Evolutionary conservation across 106 monocot species (phyloP).

Genomic region (Posidonia australis): DNA sequence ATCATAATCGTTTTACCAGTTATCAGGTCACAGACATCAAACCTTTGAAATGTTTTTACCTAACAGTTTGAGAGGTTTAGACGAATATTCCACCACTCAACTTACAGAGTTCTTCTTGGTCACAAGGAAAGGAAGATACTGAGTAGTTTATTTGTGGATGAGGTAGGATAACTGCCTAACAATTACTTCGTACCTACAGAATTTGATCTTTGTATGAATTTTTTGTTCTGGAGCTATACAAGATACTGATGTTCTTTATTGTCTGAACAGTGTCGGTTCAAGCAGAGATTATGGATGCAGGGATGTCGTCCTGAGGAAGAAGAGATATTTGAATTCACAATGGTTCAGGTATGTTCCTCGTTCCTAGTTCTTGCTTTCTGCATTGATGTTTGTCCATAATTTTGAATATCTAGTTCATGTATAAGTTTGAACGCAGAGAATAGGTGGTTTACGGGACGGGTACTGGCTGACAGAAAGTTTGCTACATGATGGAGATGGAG

Average conservation of each 20-base stretch:
- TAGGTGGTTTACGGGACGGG: constrained; percentile 86
- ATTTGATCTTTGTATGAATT: background rate
- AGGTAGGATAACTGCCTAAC: constrained; percentile 27
- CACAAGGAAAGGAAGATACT: constrained; percentile 73
- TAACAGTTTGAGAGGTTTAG: constrained; percentile 84
- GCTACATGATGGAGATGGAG: constrained; percentile 62
- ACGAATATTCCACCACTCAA: constrained; percentile 89
- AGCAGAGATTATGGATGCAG: constrained; percentile 79
- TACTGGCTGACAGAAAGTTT: constrained; percentile 97
- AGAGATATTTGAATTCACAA: constrained; percentile 78
- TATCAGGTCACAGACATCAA: no score
- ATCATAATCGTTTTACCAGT: no score
- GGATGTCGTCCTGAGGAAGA: constrained; percentile 92
- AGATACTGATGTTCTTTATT: background rate
- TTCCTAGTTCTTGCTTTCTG: background rate
- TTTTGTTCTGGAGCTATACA: background rate
- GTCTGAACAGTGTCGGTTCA: constrained; percentile 50
- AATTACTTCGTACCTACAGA: background rate
- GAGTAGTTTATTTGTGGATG: constrained; percentile 72
- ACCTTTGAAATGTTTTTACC: no score
- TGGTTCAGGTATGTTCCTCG: constrained; percentile 56
- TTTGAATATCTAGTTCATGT: background rate
- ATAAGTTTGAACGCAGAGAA: constrained; percentile 28
- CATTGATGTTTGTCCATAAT: background rate
- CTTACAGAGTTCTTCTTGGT: constrained; percentile 67